Conservation (phyloP, 495 filamentous ascomycete genomes). For the Tricharina praecox region DNA sequence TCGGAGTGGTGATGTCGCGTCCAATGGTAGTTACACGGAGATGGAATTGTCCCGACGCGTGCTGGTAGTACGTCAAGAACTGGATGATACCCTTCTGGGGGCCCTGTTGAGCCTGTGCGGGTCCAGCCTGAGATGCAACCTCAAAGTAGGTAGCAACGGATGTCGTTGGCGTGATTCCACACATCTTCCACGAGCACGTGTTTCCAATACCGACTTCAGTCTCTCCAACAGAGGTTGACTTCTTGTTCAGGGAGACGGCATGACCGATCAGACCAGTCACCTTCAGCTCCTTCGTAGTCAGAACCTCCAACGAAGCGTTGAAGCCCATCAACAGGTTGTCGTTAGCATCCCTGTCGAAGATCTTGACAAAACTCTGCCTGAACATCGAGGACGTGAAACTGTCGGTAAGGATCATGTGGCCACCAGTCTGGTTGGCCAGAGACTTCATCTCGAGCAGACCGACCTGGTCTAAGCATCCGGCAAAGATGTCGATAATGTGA, state of each 20-base stretch:
- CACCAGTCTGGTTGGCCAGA: constrained; percentile 85
- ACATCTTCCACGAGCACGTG: constrained; percentile 99
- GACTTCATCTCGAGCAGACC: constrained; percentile 98
- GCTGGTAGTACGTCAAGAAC: constrained; percentile 97
- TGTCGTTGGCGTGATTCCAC: constrained; percentile 80
- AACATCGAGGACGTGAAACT: constrained; percentile 99
- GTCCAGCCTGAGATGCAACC: constrained; percentile 84
- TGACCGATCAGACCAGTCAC: constrained; percentile 97
- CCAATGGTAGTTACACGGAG: constrained; percentile 88
- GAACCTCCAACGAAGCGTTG: constrained; percentile 88
- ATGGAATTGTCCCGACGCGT: constrained; percentile 90
- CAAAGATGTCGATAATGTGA: constrained; percentile 94
- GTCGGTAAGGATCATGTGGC: constrained; percentile 96
- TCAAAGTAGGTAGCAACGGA: constrained; percentile 97
- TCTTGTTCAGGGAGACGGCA: constrained; percentile 92
- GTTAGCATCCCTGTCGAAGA: constrained; percentile 91
- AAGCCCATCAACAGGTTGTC: constrained; percentile 97
- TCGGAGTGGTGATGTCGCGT: constrained; percentile 78
- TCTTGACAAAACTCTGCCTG: constrained; percentile 93
- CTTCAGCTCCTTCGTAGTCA: constrained; percentile 97
- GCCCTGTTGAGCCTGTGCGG: constrained; percentile 66
- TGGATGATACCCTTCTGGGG: constrained; percentile 94
- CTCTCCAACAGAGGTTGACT: constrained; percentile 90
- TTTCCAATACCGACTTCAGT: constrained; percentile 98
- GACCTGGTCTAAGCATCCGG: constrained; percentile 95